phyloP scores from a whole-genome alignment of 1,139 yeast genomes.

The Meyerozyma carpophila region DNA sequence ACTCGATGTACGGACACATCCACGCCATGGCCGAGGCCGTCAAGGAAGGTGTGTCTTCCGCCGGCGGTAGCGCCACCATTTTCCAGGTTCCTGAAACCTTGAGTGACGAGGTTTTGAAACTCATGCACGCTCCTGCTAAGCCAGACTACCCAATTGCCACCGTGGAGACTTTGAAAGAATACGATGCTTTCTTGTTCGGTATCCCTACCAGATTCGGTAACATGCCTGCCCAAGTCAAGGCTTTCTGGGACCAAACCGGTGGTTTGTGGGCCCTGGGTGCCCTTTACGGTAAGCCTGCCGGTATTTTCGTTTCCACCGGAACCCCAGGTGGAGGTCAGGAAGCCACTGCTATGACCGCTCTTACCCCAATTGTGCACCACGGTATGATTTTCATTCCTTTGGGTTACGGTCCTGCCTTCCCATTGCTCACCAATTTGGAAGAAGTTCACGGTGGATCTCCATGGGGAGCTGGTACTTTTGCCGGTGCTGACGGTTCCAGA shows the following conservation, averaged over 20 bases:
- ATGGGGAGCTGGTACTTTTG: slow-evolving; percentile 85
- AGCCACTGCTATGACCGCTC: slow-evolving; percentile 56
- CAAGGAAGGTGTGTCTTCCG: slow-evolving; percentile 64
- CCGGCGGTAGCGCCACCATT: slow-evolving; percentile 69
- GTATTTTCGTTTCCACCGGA: slow-evolving; percentile 74
- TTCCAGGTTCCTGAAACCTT: slow-evolving; percentile 81
- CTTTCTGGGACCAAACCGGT: slow-evolving; percentile 81
- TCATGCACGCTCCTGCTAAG: slow-evolving; percentile 62
- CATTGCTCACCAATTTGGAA: slow-evolving; percentile 50
- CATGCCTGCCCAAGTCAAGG: slow-evolving; percentile 75
- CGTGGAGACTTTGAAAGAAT: slow-evolving; percentile 49
- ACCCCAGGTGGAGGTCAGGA: slow-evolving; percentile 86
- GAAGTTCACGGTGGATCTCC: slow-evolving; percentile 83
- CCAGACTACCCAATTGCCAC: slow-evolving; percentile 69
- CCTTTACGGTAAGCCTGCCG: slow-evolving; percentile 70
- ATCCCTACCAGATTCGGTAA: slow-evolving; percentile 81
- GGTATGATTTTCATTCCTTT: slow-evolving; percentile 78
- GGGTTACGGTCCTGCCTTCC: slow-evolving; percentile 65
- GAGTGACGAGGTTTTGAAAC: slow-evolving; percentile 51
- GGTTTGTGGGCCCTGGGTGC: slow-evolving; percentile 79
- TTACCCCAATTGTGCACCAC: slow-evolving; percentile 71
- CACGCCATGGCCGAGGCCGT: slow-evolving; percentile 63
- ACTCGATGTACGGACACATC: slow-evolving; percentile 80
- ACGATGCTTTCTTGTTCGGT: slow-evolving; percentile 78
- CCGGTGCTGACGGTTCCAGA: slow-evolving; percentile 79